Percentiles rank a stretch among this genome's conserved stretches.
Conservation (phyloP, 2,329 filamentous ascomycete species). For the Aspergillus sp. region DNA sequence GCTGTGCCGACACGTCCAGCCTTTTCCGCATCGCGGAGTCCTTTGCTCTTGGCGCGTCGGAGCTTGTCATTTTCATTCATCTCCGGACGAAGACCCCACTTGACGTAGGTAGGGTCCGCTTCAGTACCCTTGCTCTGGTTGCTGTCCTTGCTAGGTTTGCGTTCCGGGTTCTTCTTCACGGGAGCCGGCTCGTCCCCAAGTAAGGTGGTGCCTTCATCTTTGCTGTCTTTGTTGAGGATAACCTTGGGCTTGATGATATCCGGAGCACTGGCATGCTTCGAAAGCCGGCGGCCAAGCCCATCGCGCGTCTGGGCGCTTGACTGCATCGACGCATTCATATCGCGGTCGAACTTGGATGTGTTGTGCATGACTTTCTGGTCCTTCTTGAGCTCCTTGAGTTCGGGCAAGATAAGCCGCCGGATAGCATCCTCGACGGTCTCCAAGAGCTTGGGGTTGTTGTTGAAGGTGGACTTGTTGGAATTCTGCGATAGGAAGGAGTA, state of each 20-base stretch:
- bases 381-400: conserved; percentile 83
- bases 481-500: conserved; percentile 55
- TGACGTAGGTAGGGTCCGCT: conserved; percentile 36
- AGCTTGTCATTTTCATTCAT: conserved; percentile 46
- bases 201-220: conserved; percentile 53
- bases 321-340: conserved; percentile 54
- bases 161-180: conserved; percentile 45
- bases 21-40: conserved; percentile 49
- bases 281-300: conserved; percentile 47
- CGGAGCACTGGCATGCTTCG: conserved; percentile 56
- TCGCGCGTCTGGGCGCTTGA: conserved; percentile 52
- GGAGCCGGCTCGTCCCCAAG: conserved; percentile 42
- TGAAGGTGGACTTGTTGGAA: conserved; percentile 56
- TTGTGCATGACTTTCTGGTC: conserved; percentile 75
- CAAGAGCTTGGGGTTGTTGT: conserved; percentile 85
- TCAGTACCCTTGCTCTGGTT: conserved; percentile 30
- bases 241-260: conserved; percentile 57
- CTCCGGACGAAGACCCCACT: conserved; percentile 42
- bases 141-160: conserved; percentile 46
- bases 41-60: conserved; percentile 50
- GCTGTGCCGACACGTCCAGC: conserved; percentile 50
- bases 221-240: conserved; percentile 51
- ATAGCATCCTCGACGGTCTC: conserved; percentile 93
- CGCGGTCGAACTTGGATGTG: conserved; percentile 60
- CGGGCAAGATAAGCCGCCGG: conserved; percentile 78